Base-by-base conservation (phyloP, 805 yeast genomes). In the Candida schatavii region DNA sequence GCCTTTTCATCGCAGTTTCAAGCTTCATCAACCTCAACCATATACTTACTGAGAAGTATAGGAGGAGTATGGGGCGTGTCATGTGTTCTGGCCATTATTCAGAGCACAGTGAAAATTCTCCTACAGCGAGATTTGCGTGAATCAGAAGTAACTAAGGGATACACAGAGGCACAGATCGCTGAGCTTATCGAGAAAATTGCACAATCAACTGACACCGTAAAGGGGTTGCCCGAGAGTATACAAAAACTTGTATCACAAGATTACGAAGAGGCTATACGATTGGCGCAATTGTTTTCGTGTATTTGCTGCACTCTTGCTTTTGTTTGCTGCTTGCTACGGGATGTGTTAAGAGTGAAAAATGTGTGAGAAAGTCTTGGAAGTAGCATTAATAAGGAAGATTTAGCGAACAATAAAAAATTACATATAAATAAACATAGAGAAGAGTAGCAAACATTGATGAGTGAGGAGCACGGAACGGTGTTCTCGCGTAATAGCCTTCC, bases 61-160 rank as follows among this genome's bases (percentile, higher is more conserved):
- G 72, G 72, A 5, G 66, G 68, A 3, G 70, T 66, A 1, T 66
- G 70, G 67, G 72, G 72, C 6, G 70, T 66, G 18, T 57, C 69
- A 1, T 51, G 56, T 14, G 52, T 56, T 10, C 46, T 58, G 6
- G 50, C 54, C 2, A 46, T 56, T 9, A 47, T 51, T 34, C 60
- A 54, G 43, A 44, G 43, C 6, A 40, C 44, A 31, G 45, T 55
- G 29, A 44, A 45, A 21, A 15, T 11, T 5, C 43, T 29, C 18
- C 51, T 55, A 4, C 38, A 42, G 5, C 27, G 30, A 9, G 55
- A 55, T 41, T 48, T 57, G 27, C 35, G 37, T 2, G 45, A 42
- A 0, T 38, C 48, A n/a, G 46, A 35, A 11, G 45, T 50, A 33
- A 14, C 18, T 15, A 31, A 31, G 19, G 35, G 35, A 6, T 31